phyloP scores from a whole-genome alignment of 768 basidiomycete genomes.

The Tricholoma terreum region DNA sequence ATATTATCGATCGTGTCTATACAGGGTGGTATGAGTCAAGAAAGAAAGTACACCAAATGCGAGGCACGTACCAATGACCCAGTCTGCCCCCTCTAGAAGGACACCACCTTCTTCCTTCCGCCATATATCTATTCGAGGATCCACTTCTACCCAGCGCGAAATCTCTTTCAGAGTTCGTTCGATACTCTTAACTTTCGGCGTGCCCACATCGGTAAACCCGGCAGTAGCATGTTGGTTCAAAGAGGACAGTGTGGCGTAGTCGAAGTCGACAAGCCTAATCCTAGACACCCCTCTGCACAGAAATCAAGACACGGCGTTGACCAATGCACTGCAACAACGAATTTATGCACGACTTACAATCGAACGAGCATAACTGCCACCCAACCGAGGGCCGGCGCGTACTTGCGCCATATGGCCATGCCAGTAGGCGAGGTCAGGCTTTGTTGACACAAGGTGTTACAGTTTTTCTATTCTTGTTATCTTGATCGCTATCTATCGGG shows the following conservation, averaged over 20 bases:
- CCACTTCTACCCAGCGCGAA: conserved; percentile 85
- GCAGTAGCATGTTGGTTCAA: conserved; percentile 95
- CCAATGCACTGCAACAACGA: not conserved
- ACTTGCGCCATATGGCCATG: too few relatives aligned
- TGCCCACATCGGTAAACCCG: conserved; percentile 84
- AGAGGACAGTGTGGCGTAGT: conserved; percentile 92
- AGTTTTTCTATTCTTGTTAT: too few relatives aligned
- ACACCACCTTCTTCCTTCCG: conserved; percentile 72
- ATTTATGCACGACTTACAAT: conserved; percentile 65
- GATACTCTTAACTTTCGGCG: conserved; percentile 83
- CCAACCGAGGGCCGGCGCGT: too few relatives aligned
- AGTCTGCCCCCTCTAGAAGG: conserved; percentile 82
- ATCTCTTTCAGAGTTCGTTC: conserved; percentile 67
- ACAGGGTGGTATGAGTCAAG: conserved; percentile 7
- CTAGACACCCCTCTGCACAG: conserved; percentile 62
- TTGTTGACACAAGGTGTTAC: too few relatives aligned
- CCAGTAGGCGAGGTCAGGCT: too few relatives aligned
- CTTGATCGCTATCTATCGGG: too few relatives aligned
- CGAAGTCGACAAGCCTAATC: conserved; percentile 86
- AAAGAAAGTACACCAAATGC: not conserved
- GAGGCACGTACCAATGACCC: conserved; percentile 77
- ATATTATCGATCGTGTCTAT: conserved; percentile 97
- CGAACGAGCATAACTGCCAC: conserved; percentile 89
- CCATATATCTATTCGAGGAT: conserved; percentile 83
- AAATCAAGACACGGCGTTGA: not conserved